Percentiles rank a stretch among this genome's conserved stretches.
Conservation (phyloP, 768 basidiomycete genomes). For the Boletus rubroflammeus region DNA sequence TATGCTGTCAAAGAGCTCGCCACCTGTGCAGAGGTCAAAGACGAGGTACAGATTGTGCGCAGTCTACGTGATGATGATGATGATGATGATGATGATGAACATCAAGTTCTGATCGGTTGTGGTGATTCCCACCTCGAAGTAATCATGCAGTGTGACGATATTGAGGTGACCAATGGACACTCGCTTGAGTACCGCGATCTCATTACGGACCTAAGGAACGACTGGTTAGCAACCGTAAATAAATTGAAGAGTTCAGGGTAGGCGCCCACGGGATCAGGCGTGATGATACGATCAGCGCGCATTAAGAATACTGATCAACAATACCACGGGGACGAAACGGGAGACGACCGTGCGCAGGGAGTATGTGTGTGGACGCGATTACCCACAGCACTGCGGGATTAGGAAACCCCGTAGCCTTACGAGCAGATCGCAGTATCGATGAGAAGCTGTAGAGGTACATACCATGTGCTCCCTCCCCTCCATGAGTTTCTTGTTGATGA, state of each 20-base stretch:
- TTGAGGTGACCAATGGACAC: constrained; percentile 88
- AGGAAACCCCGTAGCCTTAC: background rate
- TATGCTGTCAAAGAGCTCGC: constrained; percentile 98
- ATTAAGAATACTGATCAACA: constrained; percentile 9
- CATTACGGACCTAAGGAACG: constrained; percentile 78
- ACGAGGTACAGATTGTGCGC: constrained; percentile 90
- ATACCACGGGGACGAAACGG: background rate
- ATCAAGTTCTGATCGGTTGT: background rate
- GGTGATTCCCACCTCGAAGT: constrained; percentile 70
- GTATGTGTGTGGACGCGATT: background rate
- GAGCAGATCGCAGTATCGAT: constrained; percentile 7
- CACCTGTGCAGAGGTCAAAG: constrained; percentile 95
- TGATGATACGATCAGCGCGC: constrained; percentile 15
- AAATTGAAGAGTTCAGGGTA: constrained; percentile 15
- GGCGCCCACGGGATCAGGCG: background rate
- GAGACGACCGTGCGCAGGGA: constrained; percentile 1
- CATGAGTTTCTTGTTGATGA: constrained; percentile 99
- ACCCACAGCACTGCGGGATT: background rate
- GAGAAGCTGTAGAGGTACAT: constrained; percentile 21
- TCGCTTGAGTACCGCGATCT: constrained; percentile 91
- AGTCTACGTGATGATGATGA: constrained; percentile 50
- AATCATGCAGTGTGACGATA: constrained; percentile 92
- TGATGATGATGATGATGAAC: constrained; percentile 4
- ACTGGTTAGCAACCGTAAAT: constrained; percentile 8
- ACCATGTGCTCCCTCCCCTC: constrained; percentile 98